Evolutionary conservation across 495 filamentous ascomycete genomes (phyloP), one percentile per base, ranked within the genome.

Genomic region (Daldinia decipiens): DNA sequence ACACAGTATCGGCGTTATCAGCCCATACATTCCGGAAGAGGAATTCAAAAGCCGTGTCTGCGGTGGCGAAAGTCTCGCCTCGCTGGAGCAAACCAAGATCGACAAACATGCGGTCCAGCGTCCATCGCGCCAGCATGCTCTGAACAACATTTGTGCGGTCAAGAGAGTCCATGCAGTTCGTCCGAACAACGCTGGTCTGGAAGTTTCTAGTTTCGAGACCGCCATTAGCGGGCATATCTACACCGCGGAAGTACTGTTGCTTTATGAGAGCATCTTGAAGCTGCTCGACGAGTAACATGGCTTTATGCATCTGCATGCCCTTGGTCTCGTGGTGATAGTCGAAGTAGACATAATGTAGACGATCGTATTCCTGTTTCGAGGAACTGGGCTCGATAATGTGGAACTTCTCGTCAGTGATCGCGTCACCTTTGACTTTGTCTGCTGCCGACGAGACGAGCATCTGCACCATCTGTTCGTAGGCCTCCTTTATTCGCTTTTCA

Each of bases 101-200:
- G 56, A 86, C 85, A 36, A 99, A 87, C 80, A 97, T 94, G 39
- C 91, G 88, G 57, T 92, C 94, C n/a, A 98, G 79, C 12, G 90
- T 90, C 87, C 88, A 94, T 57, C 93, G 91, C 19, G 90, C 95
- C 19, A 99, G 85, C 91, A 97, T 95, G 75, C 91, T 95, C 78
- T 99, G 95, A 2, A 99, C 92, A 9, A 99, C 93, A 77, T 99
- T 99, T 55, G 95, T 99, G 59, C 95, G 93, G 79, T 99, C 95
- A 11, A 99, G 86, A 72, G 96, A 99, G 81, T 99, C 95, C 95
- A 99, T 98, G 79, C 95, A 99, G 76, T 99, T 99, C 21, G 95
- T 98, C 47, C 95, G 89, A 26, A 99, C 93, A 9, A 98, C 94
- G 67, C 90, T 91, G 4, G 87, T 90, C 82, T 99, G 95, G 54